Evolutionary conservation across 164 flowering plant species (phyloP).

Genomic region (Saururus chinensis): DNA sequence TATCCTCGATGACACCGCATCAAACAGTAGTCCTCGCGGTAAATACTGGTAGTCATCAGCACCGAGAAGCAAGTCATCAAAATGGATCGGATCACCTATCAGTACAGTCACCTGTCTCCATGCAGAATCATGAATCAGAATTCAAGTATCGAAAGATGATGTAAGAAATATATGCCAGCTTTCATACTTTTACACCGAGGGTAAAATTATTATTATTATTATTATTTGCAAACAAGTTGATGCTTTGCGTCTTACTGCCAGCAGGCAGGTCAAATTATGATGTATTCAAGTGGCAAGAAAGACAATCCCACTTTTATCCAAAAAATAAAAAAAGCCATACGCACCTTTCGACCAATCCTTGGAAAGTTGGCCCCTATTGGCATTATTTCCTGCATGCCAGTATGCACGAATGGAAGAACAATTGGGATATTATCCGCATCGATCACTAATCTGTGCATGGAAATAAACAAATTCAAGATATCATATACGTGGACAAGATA

Average conservation of each 20-base stretch:
- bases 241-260: too few species aligned
- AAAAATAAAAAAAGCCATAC: conserved; percentile 3
- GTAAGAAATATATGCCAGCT: neutral
- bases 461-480: too few species aligned
- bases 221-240: too few species aligned
- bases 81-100: conserved; percentile 76
- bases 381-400: conserved; percentile 96
- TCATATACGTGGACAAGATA: neutral
- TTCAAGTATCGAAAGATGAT: neutral
- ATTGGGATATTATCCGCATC: conserved; percentile 69
- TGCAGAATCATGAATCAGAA: neutral
- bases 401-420: conserved; percentile 86
- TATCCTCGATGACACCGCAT: conserved; percentile 69
- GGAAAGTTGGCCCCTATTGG: conserved; percentile 85
- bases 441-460: conserved; percentile 51
- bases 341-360: conserved; percentile 78
- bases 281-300: neutral
- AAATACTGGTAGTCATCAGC: conserved; percentile 18
- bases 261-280: too few species aligned
- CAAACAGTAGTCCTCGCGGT: conserved; percentile 56
- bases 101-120: conserved; percentile 73
- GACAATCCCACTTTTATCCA: neutral
- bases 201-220: too few species aligned
- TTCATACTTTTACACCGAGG: neutral
- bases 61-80: conserved; percentile 50